Conservation (phyloP, 106 monocot species). For the Dioscorea alata region DNA sequence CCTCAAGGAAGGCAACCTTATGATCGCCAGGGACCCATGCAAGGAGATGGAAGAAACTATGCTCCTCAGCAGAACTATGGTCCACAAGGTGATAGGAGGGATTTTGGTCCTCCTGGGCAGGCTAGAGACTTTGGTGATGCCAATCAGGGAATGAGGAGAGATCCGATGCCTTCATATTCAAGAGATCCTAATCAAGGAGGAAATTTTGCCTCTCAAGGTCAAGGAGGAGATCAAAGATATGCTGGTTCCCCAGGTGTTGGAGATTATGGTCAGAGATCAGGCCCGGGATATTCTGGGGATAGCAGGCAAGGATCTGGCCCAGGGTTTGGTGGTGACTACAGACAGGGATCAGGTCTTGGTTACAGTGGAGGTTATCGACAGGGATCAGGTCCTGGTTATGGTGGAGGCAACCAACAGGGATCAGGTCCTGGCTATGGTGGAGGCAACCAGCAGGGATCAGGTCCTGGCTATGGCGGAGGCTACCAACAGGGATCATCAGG, state of each 20-base stretch:
- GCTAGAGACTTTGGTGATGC: conserved; percentile 10
- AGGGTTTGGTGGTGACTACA: neutral
- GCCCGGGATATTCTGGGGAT: conserved; percentile 10
- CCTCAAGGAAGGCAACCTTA: conserved; percentile 31
- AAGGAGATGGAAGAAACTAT: conserved; percentile 32
- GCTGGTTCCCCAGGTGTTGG: conserved; percentile 10
- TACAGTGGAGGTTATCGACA: conserved; percentile 8
- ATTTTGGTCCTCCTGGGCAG: conserved; percentile 1
- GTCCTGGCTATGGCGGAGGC: neutral
- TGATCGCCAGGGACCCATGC: conserved; percentile 14
- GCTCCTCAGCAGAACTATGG: conserved; percentile 35
- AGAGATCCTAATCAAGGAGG: conserved; percentile 34
- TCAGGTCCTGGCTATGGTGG: neutral
- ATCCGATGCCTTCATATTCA: conserved; percentile 18
- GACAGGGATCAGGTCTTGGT: conserved; percentile 4
- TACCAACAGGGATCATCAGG: conserved; percentile 6
- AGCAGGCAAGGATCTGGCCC: conserved; percentile 13
- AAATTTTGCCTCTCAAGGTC: conserved; percentile 27
- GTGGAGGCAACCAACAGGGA: conserved; percentile 1
- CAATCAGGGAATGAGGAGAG: conserved; percentile 16
- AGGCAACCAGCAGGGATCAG: neutral
- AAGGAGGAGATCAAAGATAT: conserved; percentile 15
- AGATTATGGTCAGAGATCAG: conserved; percentile 2
- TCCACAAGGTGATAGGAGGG: conserved; percentile 25
- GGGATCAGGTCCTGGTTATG: conserved; percentile 9